These are phyloP conservation scores for Wallacemonas rigidus DNA, from an alignment of 208 protist genomes.

Conservation along the genomic window DNA sequence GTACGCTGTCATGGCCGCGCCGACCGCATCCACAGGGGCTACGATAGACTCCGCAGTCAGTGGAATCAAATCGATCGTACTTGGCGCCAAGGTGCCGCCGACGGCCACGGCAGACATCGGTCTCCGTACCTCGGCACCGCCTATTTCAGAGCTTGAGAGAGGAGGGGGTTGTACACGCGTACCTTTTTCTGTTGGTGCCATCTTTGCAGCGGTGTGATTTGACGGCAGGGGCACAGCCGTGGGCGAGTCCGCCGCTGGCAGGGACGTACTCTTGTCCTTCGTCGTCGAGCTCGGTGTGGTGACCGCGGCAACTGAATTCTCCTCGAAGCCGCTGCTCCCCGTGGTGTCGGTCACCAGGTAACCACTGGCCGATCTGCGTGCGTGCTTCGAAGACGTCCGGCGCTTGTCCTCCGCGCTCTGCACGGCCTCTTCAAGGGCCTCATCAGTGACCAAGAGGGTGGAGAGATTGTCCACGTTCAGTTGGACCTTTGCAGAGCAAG, in stretches of 20 bases:
- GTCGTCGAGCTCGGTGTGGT: not conserved
- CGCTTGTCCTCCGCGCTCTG: conserved; percentile 7
- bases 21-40: not conserved
- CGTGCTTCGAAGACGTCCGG: not conserved
- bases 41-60: conserved; percentile 7
- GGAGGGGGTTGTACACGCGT: not conserved
- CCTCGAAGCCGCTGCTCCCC: not conserved
- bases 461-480: conserved; percentile 16
- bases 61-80: not conserved
- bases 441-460: not conserved
- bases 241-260: too few relatives aligned
- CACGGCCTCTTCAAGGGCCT: conserved; percentile 9
- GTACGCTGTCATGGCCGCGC: conserved; percentile 3
- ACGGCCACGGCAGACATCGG: not conserved
- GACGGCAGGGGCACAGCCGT: too few relatives aligned
- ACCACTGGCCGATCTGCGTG: conserved; percentile 13
- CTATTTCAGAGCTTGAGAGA: conserved; percentile 2
- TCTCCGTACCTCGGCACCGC: not conserved
- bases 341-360: not conserved
- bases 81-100: not conserved
- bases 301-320: not conserved
- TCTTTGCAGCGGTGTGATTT: too few relatives aligned
- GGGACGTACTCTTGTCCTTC: conserved; percentile 5
- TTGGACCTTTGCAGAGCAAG: not conserved
- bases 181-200: too few relatives aligned